Evolutionary conservation across 164 flowering plant species (phyloP).

Genomic region (Pachysandra terminalis): DNA sequence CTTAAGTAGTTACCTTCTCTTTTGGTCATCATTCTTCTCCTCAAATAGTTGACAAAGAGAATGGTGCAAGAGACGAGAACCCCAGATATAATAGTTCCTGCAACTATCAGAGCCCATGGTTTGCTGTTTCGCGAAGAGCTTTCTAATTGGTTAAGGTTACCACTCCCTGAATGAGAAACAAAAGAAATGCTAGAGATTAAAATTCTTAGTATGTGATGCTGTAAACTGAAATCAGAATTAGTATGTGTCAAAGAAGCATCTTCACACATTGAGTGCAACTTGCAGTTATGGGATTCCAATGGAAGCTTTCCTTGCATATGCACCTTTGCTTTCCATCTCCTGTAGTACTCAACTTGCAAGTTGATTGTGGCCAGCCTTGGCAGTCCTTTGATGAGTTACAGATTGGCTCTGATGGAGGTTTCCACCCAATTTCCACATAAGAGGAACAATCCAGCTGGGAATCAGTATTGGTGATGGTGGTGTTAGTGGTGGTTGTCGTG

Average conservation of each 20-base stretch:
- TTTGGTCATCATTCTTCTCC: not conserved
- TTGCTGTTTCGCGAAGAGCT: not conserved
- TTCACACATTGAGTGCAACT: constrained; percentile 32
- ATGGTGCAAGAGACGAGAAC: not conserved
- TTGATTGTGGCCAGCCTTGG: constrained; percentile 31
- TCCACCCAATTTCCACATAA: constrained; percentile 34
- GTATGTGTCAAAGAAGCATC: not conserved
- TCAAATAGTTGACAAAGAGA: not conserved
- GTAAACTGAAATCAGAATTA: not conserved
- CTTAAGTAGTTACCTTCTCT: constrained; percentile 12
- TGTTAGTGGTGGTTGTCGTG: not conserved
- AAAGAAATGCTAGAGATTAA: not conserved
- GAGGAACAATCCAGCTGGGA: not conserved
- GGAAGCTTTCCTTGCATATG: constrained; percentile 22
- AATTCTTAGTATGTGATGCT: not conserved
- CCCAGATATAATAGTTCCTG: not conserved
- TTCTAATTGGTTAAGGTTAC: not conserved
- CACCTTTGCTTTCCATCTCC: constrained; percentile 26
- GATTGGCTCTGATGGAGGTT: constrained; percentile 31
- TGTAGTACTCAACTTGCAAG: constrained; percentile 17
- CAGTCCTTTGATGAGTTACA: constrained; percentile 33
- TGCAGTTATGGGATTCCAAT: constrained; percentile 21
- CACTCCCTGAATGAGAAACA: not conserved
- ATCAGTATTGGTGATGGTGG: not conserved
- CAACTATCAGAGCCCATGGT: not conserved